Percentiles rank a stretch among this genome's conserved stretches.
These are phyloP conservation scores for Penicillium soppii DNA, from an alignment of 495 filamentous ascomycete genomes.

Conservation along the genomic window DNA sequence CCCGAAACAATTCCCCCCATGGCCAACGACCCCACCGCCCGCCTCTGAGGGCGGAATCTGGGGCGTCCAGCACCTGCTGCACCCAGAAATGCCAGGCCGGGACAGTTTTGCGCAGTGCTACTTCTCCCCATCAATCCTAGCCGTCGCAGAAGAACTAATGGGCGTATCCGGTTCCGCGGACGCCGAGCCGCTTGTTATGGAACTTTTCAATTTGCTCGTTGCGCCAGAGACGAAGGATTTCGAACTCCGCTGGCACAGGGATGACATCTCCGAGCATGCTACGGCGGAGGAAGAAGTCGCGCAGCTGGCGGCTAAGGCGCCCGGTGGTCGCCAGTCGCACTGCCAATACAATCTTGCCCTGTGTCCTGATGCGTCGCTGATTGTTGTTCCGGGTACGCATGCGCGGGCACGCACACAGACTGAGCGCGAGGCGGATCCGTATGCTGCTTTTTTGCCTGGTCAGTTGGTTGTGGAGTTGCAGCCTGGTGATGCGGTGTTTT, in stretches of 20 bases:
- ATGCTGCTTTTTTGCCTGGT: conserved; percentile 55
- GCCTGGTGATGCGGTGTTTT: conserved; percentile 77
- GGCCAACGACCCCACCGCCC: conserved; percentile 52
- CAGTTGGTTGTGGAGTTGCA: conserved; percentile 62
- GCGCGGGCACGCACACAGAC: conserved; percentile 59
- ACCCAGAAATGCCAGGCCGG: conserved; percentile 61
- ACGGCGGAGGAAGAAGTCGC: conserved; percentile 54
- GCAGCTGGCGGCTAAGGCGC: conserved; percentile 40
- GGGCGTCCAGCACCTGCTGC: conserved; percentile 81
- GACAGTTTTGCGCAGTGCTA: conserved; percentile 60
- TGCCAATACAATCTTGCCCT: conserved; percentile 80
- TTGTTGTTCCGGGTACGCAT: conserved; percentile 74
- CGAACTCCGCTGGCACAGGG: conserved; percentile 73
- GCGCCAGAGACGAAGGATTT: conserved; percentile 61
- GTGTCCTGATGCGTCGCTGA: conserved; percentile 61
- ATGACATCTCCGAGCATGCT: conserved; percentile 65
- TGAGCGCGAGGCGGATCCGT: conserved; percentile 62
- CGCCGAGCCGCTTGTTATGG: conserved; percentile 63
- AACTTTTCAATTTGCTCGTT: conserved; percentile 78
- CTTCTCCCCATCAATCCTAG: conserved; percentile 60
- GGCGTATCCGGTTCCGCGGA: conserved; percentile 22
- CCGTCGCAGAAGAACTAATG: conserved; percentile 57
- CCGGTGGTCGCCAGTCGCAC: conserved; percentile 54
- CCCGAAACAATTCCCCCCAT: conserved; percentile 84
- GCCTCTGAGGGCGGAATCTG: conserved; percentile 66